These are phyloP conservation scores for Talaromyces trachyspermus DNA, from an alignment of 495 filamentous ascomycete genomes.

Conservation along the genomic window DNA sequence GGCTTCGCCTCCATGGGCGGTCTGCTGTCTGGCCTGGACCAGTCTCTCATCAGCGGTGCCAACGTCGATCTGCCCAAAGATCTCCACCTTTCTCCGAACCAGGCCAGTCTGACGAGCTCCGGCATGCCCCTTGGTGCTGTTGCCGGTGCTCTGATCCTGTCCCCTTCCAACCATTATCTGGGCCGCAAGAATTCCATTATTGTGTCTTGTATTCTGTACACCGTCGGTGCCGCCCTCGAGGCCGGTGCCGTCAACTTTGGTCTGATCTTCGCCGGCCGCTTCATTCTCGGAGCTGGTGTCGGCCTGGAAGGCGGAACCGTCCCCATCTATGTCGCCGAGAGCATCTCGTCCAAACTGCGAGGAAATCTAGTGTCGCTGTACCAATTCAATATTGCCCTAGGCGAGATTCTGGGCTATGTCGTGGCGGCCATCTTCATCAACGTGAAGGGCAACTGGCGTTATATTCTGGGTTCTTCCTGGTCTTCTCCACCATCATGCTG, in stretches of 20 bases:
- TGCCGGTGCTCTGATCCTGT: constrained; percentile 50
- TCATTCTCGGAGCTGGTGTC: constrained; percentile 53
- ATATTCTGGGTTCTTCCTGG: constrained; percentile 57
- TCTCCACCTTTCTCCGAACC: constrained; percentile 31
- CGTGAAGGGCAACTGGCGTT: constrained; percentile 55
- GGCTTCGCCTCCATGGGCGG: constrained; percentile 57
- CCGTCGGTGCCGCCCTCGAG: constrained; percentile 50
- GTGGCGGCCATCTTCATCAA: constrained; percentile 54
- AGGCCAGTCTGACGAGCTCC: constrained; percentile 48
- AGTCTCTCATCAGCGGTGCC: constrained; percentile 53
- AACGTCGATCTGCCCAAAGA: constrained; percentile 48
- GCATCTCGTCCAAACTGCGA: constrained; percentile 45
- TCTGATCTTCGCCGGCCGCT: constrained; percentile 53
- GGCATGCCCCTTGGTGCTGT: constrained; percentile 56
- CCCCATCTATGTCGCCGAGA: constrained; percentile 48
- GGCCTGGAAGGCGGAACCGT: constrained; percentile 56
- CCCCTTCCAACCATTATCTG: constrained; percentile 49
- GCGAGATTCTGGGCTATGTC: constrained; percentile 55
- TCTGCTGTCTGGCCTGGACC: constrained; percentile 54
- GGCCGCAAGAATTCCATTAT: constrained; percentile 54
- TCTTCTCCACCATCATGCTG: constrained; percentile 55
- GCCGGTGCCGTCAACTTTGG: constrained; percentile 52
- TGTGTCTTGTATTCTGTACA: constrained; percentile 49
- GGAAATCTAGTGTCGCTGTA: constrained; percentile 57
- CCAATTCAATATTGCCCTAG: constrained; percentile 57